Evolutionary conservation across 768 basidiomycete species (phyloP), one percentile per base, ranked within the genome.

Genomic region (Suillus americanus): DNA sequence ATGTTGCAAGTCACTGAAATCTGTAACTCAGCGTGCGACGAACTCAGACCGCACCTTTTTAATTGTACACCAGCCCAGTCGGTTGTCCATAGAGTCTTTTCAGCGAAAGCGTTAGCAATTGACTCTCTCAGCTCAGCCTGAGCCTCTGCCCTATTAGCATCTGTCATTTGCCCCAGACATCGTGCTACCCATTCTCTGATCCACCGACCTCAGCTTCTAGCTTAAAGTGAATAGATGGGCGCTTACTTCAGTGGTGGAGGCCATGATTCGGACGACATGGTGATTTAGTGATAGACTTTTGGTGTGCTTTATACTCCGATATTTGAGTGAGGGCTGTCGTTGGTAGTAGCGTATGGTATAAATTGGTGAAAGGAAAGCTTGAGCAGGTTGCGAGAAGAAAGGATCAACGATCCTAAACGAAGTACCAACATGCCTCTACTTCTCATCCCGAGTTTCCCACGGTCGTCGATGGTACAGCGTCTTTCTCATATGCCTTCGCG

Each of bases 51-150:
- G 62, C 63, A 95, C 96, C 91, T 91, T 81, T 93, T 84, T 62
- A 99, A 82, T 78, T 97, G 91, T 40, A 95, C 85, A 38, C 85
- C 89, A 12, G 84, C 80, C 97, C 97, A 99, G 76, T 99, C 94
- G 64, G 91, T 97, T n/a, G 92, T 91, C 87, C 92, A 91, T 30
- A 99, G 83, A 1, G 90, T 85, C 74, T 92, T 89, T 73, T 87
- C 83, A 66, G 87, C 83, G 79, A 94, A 97, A 78, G 95, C 89
- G 70, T 95, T 87, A 86, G 92, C 90, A 78, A 99, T 97, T 85
- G 95, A 91, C 88, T 92, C 86, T 86, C 95, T 95, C 74, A 99
- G 80, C 83, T 99, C 97, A 65, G 90, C 85, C 73, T 95, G 94
- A 25, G 96, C 96, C 69, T 95, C 94, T 57, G 80, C 79, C 75